phyloP scores from a whole-genome alignment of 169 alveolate genomes.

The Theileria luwenshuni region DNA sequence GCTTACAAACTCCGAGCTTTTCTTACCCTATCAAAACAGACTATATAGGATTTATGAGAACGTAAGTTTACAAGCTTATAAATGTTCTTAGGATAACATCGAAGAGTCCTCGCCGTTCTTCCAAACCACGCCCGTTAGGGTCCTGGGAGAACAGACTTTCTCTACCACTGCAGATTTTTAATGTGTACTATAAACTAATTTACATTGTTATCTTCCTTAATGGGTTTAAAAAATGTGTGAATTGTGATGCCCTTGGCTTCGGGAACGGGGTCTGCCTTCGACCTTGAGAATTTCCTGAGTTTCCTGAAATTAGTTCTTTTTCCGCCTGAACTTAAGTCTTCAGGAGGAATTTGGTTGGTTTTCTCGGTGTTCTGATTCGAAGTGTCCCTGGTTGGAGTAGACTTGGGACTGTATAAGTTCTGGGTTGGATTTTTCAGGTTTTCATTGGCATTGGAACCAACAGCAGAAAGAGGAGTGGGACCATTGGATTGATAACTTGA shows the following conservation, averaged over 20 bases:
- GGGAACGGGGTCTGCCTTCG: neutral
- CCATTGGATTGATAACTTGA: no score
- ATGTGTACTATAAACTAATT: constrained; percentile 5
- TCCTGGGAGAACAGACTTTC: constrained; percentile 48
- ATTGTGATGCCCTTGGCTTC: neutral
- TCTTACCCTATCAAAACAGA: neutral
- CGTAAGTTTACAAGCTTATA: neutral
- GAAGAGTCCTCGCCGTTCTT: constrained; percentile 54
- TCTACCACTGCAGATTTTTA: constrained; percentile 58
- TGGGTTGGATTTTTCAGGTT: no score
- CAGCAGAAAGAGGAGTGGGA: no score
- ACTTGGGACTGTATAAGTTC: no score
- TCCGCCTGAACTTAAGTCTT: no score
- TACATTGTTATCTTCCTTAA: constrained; percentile 8
- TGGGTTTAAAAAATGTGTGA: constrained; percentile 1
- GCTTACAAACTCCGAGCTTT: neutral
- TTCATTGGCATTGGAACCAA: no score
- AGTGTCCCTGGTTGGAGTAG: no score
- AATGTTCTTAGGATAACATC: constrained; percentile 45
- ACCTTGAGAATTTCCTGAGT: no score
- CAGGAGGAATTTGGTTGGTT: no score
- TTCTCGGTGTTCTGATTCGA: no score
- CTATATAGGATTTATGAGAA: neutral
- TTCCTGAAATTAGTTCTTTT: no score
- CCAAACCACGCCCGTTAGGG: constrained; percentile 58